Conservation (phyloP, 2,329 filamentous ascomycete species). For the Chrysosporium queenslandicum region DNA sequence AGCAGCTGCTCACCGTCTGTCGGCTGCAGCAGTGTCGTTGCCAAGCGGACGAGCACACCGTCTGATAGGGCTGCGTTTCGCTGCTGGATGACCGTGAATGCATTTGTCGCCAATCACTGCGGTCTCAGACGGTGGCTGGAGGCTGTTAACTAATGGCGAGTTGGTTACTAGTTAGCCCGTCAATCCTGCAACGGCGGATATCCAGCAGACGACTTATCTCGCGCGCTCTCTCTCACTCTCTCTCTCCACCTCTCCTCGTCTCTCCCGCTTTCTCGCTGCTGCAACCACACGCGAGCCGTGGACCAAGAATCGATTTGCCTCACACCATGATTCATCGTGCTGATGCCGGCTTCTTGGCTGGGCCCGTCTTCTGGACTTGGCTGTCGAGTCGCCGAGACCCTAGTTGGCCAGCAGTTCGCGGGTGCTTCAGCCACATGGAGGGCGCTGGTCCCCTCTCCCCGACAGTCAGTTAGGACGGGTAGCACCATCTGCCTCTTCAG, state of each 20-base stretch:
- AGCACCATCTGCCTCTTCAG: neutral
- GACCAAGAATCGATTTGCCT: constrained; percentile 1
- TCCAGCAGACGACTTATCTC: no score
- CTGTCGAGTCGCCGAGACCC: constrained; percentile 14
- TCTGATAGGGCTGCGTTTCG: neutral
- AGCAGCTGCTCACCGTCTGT: neutral
- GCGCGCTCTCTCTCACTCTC: no score
- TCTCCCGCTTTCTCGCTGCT: neutral
- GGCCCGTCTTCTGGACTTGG: constrained; percentile 10
- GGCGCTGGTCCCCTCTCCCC: neutral
- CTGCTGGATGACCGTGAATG: neutral
- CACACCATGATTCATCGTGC: neutral
- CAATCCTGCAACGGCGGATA: no score
- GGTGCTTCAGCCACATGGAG: constrained; percentile 16
- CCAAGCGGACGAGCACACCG: neutral
- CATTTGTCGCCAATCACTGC: neutral
- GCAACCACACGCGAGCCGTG: neutral
- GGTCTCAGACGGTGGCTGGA: neutral
- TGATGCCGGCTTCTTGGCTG: constrained; percentile 10
- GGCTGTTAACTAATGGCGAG: neutral
- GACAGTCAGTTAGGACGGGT: neutral
- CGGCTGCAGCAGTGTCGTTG: neutral
- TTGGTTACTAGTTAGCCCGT: no score
- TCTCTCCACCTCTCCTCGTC: no score
- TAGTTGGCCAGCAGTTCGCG: constrained; percentile 10